These are phyloP conservation scores for Amphibolis antarctica DNA, from an alignment of 106 monocot species.

Conservation along the genomic window DNA sequence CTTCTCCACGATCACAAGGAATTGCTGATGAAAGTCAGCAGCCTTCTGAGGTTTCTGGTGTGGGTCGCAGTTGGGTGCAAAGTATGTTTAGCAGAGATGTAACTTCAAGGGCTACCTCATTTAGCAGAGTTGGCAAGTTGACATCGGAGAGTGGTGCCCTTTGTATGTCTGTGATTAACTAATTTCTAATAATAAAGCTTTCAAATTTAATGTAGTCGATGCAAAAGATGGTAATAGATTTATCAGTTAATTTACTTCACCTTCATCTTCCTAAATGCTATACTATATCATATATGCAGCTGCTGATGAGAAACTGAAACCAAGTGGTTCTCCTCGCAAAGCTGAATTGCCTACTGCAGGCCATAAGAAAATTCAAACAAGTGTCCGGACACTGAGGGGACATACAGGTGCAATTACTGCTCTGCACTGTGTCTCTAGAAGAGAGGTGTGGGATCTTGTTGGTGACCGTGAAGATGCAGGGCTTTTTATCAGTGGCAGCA, in stretches of 20 bases:
- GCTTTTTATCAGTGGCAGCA: conserved; percentile 97
- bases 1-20: conserved; percentile 75
- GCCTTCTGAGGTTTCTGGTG: conserved; percentile 69
- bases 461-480: conserved; percentile 99
- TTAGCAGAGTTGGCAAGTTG: conserved; percentile 58
- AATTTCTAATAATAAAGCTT: background rate
- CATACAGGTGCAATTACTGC: conserved; percentile 90
- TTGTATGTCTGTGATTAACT: background rate
- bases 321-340: conserved; percentile 25
- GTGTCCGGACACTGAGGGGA: conserved; percentile 65
- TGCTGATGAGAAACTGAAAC: conserved; percentile 20
- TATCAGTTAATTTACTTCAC: background rate
- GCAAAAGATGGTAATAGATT: background rate
- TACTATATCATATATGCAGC: conserved; percentile 11
- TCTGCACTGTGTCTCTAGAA: conserved; percentile 93
- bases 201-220: background rate
- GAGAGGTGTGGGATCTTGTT: conserved; percentile 99
- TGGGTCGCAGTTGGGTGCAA: conserved; percentile 97
- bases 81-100: conserved; percentile 98
- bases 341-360: conserved; percentile 33
- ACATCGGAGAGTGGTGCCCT: conserved; percentile 22
- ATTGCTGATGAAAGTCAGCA: conserved; percentile 66
- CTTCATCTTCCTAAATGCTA: background rate
- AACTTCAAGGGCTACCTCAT: conserved; percentile 70
- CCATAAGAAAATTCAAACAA: conserved; percentile 84